These are phyloP conservation scores for Fraxinus velutina DNA, from an alignment of 305 asterid genomes.

Conservation along the genomic window DNA sequence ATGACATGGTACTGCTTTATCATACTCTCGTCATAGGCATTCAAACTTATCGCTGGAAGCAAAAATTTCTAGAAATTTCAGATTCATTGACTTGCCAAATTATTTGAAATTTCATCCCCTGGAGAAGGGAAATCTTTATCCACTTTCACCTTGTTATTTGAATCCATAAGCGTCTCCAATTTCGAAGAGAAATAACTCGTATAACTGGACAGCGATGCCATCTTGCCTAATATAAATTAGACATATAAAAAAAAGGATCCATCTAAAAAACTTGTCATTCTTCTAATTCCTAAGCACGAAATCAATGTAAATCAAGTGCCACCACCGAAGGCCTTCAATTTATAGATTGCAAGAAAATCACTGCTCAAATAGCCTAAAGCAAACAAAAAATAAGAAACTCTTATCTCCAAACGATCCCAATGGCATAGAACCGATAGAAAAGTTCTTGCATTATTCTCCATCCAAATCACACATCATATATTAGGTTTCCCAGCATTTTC, in stretches of 20 bases:
- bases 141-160: not conserved
- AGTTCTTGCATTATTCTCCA: not conserved
- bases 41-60: not conserved
- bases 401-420: not conserved
- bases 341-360: not conserved
- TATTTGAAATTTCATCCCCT: not conserved
- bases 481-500: not conserved
- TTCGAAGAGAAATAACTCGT: not conserved
- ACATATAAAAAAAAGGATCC: not conserved
- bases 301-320: not conserved
- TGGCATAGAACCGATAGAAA: not conserved
- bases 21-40: not conserved
- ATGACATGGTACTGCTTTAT: not conserved
- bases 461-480: not conserved
- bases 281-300: not conserved
- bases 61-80: not conserved
- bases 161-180: not conserved
- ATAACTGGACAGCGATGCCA: not conserved
- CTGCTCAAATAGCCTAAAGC: not conserved
- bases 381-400: not conserved
- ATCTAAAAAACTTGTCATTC: not conserved
- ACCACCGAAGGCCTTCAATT: not conserved
- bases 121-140: not conserved
- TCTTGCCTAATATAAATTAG: not conserved
- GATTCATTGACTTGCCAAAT: not conserved